Base-by-base conservation (phyloP, 108 stramenopile genomes). In the Craspedostauros australis region DNA sequence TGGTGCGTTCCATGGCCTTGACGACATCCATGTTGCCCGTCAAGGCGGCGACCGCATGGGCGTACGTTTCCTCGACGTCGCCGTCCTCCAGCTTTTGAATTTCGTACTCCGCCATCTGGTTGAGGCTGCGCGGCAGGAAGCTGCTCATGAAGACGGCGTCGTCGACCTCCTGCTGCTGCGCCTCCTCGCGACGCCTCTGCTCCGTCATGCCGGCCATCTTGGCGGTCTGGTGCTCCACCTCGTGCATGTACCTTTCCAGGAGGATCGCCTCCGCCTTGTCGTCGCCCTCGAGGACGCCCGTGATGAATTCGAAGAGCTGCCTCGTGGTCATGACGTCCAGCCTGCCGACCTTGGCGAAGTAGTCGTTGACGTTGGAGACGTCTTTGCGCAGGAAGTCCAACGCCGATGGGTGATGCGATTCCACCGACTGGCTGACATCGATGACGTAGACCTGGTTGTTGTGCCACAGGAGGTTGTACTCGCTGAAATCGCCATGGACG, bases 381-480 rank as follows among this genome's bases (percentile, higher is more conserved):
- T 99, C 98, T 60, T 95, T 97, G 11, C 96, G 77, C 50, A 99
- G 70, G 73, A 99, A 99, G 58, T 99, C 95, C 55, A 95, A 53
- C 0, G 98, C 93, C 7, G 88, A 76, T 3, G 98, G 98, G 73
- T 99, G 98, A 62, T 96, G 93, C 2, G 76, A 83, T 63, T 99
- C 96, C 14, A 98, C 97, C 33, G 88, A 91, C 72, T 99, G 98
- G 15, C 82, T 88, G 6, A 99, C 98, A 72, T 99, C 98, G 68
- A 99, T 99, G 36, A 99, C 92, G 54, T 80, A 90, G 4, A 97
- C 65, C 65, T 75, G 60, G 34, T 78, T 82, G 18, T 95, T 73
- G 68, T 95, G 90, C 93, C 95, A 98, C 2, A 99, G 76, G 19
- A 97, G 58, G 69, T 99, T 98, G 75, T 98, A 98, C 76, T 98